Percentiles rank a stretch among this genome's conserved stretches.
Evolutionary conservation across 768 basidiomycete species (phyloP).

Genomic region (Termitomyces sp.): DNA sequence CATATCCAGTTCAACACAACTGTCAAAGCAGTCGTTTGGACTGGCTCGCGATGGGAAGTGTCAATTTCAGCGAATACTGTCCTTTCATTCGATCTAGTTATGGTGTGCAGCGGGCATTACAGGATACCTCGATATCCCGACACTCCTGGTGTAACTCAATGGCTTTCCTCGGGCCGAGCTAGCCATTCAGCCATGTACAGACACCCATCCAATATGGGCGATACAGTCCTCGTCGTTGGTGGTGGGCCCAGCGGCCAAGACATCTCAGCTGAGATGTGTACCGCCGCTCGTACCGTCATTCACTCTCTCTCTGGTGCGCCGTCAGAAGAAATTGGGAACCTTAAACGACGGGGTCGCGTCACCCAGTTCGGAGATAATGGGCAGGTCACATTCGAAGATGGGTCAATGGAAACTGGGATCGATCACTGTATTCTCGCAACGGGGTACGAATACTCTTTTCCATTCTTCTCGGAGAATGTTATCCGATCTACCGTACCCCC

Average conservation of each 20-base stretch:
- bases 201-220: slow-evolving; percentile 37
- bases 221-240: slow-evolving; percentile 43
- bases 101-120: slow-evolving; percentile 78
- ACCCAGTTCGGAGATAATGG: slow-evolving; percentile 35
- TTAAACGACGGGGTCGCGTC: slow-evolving; percentile 39
- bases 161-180: slow-evolving; percentile 49
- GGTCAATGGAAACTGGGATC: slow-evolving; percentile 45
- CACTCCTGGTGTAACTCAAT: slow-evolving; percentile 53
- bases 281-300: slow-evolving; percentile 40
- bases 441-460: slow-evolving; percentile 62
- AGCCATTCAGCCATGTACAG: slow-evolving; percentile 70
- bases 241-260: slow-evolving; percentile 67
- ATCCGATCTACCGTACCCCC: slow-evolving; percentile 34
- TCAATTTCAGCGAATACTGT: slow-evolving; percentile 27
- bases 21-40: slow-evolving; percentile 45
- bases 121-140: slow-evolving; percentile 56
- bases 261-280: slow-evolving; percentile 54
- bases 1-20: slow-evolving; percentile 59
- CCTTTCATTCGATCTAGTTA: slow-evolving; percentile 52
- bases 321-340: slow-evolving; percentile 24
- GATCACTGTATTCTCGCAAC: slow-evolving; percentile 72
- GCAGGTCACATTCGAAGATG: slow-evolving; percentile 55
- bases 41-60: slow-evolving; percentile 44
- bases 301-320: slow-evolving; percentile 44
- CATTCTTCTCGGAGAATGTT: slow-evolving; percentile 46